Evolutionary conservation across 495 filamentous ascomycete genomes (phyloP).

Genomic region (Aspergillus affinis): DNA sequence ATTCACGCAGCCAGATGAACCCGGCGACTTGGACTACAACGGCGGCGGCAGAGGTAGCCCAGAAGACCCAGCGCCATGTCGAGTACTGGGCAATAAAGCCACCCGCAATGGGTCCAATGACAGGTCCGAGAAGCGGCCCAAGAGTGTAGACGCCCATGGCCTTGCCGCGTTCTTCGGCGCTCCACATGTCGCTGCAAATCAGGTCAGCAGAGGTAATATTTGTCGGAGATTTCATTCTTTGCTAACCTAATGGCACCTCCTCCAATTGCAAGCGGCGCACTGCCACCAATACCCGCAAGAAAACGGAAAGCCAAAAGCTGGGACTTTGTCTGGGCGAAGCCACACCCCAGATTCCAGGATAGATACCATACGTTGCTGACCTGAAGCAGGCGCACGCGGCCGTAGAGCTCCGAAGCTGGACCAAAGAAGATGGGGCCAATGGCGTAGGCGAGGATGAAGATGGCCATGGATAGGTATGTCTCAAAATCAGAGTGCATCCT

Average conservation of each 20-base stretch:
- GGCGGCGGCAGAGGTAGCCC: slow-evolving; percentile 55
- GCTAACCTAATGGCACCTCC: slow-evolving; percentile 1
- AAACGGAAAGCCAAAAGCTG: too few species aligned
- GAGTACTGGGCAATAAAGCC: slow-evolving; percentile 54
- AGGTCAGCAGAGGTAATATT: not conserved
- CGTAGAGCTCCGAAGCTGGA: not conserved
- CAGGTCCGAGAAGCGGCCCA: slow-evolving; percentile 10
- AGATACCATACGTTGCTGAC: too few species aligned
- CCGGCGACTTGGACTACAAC: slow-evolving; percentile 27
- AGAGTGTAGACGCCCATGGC: slow-evolving; percentile 16
- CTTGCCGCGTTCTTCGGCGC: slow-evolving; percentile 11
- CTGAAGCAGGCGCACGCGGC: not conserved
- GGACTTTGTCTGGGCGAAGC: too few species aligned
- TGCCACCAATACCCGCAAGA: too few species aligned
- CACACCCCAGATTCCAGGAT: too few species aligned
- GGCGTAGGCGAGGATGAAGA: not conserved
- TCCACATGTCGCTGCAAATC: slow-evolving; percentile 10
- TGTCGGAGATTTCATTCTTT: too few species aligned
- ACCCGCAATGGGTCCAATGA: slow-evolving; percentile 45
- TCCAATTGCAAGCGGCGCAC: not conserved
- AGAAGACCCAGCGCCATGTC: slow-evolving; percentile 59
- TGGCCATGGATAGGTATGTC: not conserved
- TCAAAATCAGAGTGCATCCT: not conserved
- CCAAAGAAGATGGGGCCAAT: not conserved
- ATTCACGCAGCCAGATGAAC: slow-evolving; percentile 65